A percentile compares a stretch with the other conserved stretches of the same genome.
Conservation (phyloP, 176 grass and related monocot species). For the Ensete glaucum region DNA sequence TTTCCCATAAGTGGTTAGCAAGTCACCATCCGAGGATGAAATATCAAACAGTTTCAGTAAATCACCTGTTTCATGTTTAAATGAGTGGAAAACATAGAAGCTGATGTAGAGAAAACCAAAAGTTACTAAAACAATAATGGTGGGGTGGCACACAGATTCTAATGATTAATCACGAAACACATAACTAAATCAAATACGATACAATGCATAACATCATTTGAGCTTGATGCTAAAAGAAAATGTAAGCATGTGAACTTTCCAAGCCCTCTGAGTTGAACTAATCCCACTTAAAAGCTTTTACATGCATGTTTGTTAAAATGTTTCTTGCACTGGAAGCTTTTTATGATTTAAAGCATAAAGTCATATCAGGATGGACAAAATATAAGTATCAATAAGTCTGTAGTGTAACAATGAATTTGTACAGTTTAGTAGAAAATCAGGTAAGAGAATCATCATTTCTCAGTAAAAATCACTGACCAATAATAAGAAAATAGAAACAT, state of each 20-base stretch:
- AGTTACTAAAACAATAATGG: not conserved
- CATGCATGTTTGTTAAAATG: too few relatives aligned
- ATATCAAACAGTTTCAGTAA: constrained; percentile 76
- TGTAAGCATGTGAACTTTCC: too few relatives aligned
- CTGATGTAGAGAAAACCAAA: not conserved
- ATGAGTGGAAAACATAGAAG: not conserved
- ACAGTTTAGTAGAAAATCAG: not conserved
- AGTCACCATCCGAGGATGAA: constrained; percentile 45
- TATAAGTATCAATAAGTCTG: not conserved
- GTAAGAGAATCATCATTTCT: not conserved
- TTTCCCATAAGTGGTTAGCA: constrained; percentile 83
- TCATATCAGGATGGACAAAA: not conserved
- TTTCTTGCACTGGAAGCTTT: too few relatives aligned
- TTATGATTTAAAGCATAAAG: not conserved
- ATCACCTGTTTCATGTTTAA: constrained; percentile 34
- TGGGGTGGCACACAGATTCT: not conserved
- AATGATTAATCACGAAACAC: too few relatives aligned
- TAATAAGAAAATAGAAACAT: not conserved
- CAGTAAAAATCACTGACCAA: not conserved
- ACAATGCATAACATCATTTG: too few relatives aligned
- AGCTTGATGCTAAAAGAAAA: too few relatives aligned
- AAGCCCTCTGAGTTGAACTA: too few relatives aligned
- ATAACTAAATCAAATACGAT: too few relatives aligned
- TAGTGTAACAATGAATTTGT: not conserved
- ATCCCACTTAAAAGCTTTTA: too few relatives aligned